Evolutionary conservation across 2,329 filamentous ascomycete species (phyloP), one percentile per base, ranked within the genome.

Genomic region (Ascochyta koolunga): DNA sequence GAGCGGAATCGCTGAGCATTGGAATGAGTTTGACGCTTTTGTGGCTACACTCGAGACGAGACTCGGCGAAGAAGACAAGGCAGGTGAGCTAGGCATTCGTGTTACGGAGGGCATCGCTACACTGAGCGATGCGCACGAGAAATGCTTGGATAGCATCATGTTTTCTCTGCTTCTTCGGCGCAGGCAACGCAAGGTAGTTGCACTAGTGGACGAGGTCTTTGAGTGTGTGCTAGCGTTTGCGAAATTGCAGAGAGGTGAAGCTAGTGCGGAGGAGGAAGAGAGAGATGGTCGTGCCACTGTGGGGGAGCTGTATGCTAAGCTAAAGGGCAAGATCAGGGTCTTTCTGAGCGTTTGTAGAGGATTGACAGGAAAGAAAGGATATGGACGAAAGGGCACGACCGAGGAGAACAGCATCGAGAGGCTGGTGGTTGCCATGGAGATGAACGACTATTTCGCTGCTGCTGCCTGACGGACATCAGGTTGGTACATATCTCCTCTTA

Each of bases 141-240:
- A 83, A 29, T 83, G 88, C 7, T 80, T 96, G 2, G 89, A 96
- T 68, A 82, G 86, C 44, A 91, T 96, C 40, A 84, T 93, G 77
- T 85, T 86, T 57, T 85, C 86, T 0, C 77, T 95, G 0, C 81
- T 96, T 13, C 77, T 96, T 2, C 83, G 89, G 54, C 90, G 89
- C 65, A 81, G 89, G 31, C 91, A 96, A 70, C 81, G 86, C 54
- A 87, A 90, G 1, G 84, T 92, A 0, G 79, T 92, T 59, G 83
- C 83, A 33, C 76, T 96, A 0, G 77, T 96, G 0, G 89, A 96
- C 56, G 88, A 89, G 16, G 89, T 93, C 1, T 93, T 96, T 59
- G 79, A 80, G 1, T 74, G 85, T 0, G 83, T 96, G n/a, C 77
- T 96, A 10, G 78, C 81, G 11, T 95, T 95, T 67, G 77, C 37